Conservation (phyloP, 768 basidiomycete genomes). For the Calocera viscosa region DNA sequence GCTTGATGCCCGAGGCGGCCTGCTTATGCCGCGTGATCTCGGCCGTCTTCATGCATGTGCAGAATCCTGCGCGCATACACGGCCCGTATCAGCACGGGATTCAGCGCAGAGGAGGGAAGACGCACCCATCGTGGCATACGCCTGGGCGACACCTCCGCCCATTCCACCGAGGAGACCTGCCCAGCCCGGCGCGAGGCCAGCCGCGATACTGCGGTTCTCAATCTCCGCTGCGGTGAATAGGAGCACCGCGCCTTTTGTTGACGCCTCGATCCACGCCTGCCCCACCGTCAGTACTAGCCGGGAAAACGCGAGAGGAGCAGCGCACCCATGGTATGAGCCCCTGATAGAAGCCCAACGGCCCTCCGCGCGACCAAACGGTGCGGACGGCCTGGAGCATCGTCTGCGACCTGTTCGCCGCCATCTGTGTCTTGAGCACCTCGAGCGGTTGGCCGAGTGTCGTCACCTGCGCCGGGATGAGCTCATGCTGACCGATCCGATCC, state of each 20-base stretch:
- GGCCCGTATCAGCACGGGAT: constrained; percentile 4
- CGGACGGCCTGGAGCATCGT: constrained; percentile 75
- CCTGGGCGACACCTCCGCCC: constrained; percentile 93
- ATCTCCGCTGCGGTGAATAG: constrained; percentile 95
- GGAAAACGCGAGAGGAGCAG: constrained; percentile 2
- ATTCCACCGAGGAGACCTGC: constrained; percentile 92
- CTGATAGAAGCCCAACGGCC: constrained; percentile 83
- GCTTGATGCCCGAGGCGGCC: constrained; percentile 67
- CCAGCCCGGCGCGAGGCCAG: constrained; percentile 65
- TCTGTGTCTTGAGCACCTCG: constrained; percentile 97
- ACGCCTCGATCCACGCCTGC: constrained; percentile 98
- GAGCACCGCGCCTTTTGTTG: constrained; percentile 92
- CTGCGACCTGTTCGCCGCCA: constrained; percentile 94
- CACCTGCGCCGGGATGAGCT: constrained; percentile 41
- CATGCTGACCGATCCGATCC: constrained; percentile 11
- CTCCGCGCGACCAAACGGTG: constrained; percentile 86
- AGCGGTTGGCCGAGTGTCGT: constrained; percentile 96
- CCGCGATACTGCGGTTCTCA: constrained; percentile 48
- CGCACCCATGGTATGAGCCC: constrained; percentile 97
- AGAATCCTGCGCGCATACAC: constrained; percentile 54
- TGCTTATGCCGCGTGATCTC: constrained; percentile 96
- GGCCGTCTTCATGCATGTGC: constrained; percentile 99
- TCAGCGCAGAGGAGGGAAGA: constrained; percentile 16
- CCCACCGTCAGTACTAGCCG: not conserved
- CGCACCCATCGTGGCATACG: constrained; percentile 99